Evolutionary conservation across 371 early-diverging fungal genomes (phyloP), one percentile per base, ranked within the genome.

Genomic region (Enterocytospora artemiae): DNA sequence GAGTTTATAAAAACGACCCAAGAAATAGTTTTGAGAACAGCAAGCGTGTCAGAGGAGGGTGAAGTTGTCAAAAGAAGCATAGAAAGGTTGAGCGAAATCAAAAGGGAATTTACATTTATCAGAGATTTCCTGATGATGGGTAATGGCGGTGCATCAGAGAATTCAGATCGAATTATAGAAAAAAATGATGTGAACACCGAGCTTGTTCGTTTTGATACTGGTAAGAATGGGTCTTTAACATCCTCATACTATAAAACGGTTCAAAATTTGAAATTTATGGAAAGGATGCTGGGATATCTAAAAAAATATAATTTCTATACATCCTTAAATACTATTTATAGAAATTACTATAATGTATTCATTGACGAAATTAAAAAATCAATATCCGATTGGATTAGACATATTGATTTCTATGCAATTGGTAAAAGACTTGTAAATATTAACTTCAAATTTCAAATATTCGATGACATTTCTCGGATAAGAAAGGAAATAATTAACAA

Each of bases 51-150:
- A 5, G 57, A 45, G 22, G 58, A 62, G 34, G 50, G 53, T 34
- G 52, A 37, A 36, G 36, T 34, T 5, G 55, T 33, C 5, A 14
- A 51, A 16, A 32, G 24, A 24, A 48, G 32, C 18, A 45, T 25
- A 7, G 28, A 12, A 3, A 32, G 45, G 25, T 28, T 51, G 3
- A 36, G 32, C n/a, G 1, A 2, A 12, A 54, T 34, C 1, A 20
- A 57, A 31, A 45, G 46, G 20, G 51, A 51, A 33, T 65, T 69
- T 46, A 18, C 27, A 25, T 5, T 44, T 27, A 7, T 64, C 20
- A 28, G 5, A 49, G 57, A 32, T 57, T 43, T 57, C 9, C 57
- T n/a, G n/a, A 25, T 9, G 3, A 7, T 20, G 24, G 48, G 25
- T 37, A 9, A 9, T 37, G 5, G 16, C 16, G 16, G 9, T 9